Percentiles rank a stretch among this genome's conserved stretches.
phyloP scores from a whole-genome alignment of 176 grass and related monocot genomes.

The Hordeum marinum region DNA sequence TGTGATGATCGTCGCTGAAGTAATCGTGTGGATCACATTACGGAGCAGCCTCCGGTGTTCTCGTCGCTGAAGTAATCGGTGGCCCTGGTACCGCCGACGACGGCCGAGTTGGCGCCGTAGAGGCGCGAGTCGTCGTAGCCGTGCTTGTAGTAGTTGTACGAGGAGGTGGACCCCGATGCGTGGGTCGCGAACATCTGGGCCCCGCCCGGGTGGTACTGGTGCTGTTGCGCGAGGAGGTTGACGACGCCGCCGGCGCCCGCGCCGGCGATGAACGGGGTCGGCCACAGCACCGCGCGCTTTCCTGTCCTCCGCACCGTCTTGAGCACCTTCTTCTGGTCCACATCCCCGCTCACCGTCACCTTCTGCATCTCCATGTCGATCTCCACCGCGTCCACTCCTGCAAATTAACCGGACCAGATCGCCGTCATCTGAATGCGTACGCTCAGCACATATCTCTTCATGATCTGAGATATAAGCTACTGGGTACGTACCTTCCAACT shows the following conservation, averaged over 20 bases:
- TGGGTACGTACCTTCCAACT: constrained; percentile 41
- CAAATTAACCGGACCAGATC: not conserved
- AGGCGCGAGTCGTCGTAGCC: constrained; percentile 70
- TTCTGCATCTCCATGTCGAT: constrained; percentile 87
- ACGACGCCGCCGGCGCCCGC: not conserved
- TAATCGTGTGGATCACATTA: constrained; percentile 46
- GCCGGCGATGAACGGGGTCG: constrained; percentile 36
- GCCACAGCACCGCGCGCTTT: constrained; percentile 81
- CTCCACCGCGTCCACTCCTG: constrained; percentile 66
- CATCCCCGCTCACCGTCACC: constrained; percentile 75
- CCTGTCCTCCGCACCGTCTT: constrained; percentile 76
- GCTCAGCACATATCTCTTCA: not conserved
- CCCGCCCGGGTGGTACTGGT: constrained; percentile 35
- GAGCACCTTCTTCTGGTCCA: constrained; percentile 91
- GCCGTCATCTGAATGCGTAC: not conserved
- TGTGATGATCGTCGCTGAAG: not conserved
- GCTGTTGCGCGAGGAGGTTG: constrained; percentile 31
- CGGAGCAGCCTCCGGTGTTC: constrained; percentile 64
- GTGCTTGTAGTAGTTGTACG: constrained; percentile 93
- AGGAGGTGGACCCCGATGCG: constrained; percentile 35
- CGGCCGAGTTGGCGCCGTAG: constrained; percentile 46
- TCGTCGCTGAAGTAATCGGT: constrained; percentile 82
- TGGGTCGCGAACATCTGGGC: not conserved
- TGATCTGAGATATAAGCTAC: not conserved
- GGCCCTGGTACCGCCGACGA: constrained; percentile 44